These are phyloP conservation scores for Acanthamoeba castellanii DNA, from an alignment of 208 protist genomes.

Conservation along the genomic window DNA sequence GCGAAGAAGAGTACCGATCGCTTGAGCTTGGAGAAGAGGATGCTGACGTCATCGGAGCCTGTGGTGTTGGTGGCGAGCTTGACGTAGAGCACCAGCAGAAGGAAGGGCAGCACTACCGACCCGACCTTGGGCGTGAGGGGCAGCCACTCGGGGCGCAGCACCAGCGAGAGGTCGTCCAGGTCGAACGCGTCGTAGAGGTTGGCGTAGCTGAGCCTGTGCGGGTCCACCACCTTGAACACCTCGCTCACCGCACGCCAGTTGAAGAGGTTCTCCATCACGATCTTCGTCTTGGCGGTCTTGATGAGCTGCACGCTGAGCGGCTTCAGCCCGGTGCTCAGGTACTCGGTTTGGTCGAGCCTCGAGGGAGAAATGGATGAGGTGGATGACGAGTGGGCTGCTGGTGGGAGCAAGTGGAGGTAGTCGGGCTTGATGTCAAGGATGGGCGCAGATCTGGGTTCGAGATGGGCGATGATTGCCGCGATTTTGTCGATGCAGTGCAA, in stretches of 20 bases:
- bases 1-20: background rate
- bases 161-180: slow-evolving; percentile 29
- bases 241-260: slow-evolving; percentile 3
- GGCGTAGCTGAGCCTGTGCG: slow-evolving; percentile 16
- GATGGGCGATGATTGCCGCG: slow-evolving; percentile 6
- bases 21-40: slow-evolving; percentile 50
- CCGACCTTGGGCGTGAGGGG: background rate
- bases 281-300: slow-evolving; percentile 11
- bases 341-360: background rate
- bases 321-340: background rate
- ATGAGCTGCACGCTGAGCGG: slow-evolving; percentile 42
- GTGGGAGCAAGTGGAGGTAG: background rate
- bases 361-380: background rate
- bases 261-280: slow-evolving; percentile 40
- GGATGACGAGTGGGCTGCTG: background rate
- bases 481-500: slow-evolving; percentile 10
- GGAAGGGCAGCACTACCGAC: slow-evolving; percentile 21
- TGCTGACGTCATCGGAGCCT: slow-evolving; percentile 21
- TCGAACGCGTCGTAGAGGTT: slow-evolving; percentile 49
- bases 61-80: background rate
- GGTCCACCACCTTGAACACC: slow-evolving; percentile 42
- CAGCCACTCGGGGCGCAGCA: slow-evolving; percentile 38
- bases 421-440: background rate
- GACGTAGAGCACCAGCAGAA: slow-evolving; percentile 56
- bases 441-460: background rate